Percentiles rank a stretch among this genome's conserved stretches.
Evolutionary conservation across 129 eudicot species (phyloP).

Genomic region (Saussurea involucrata): DNA sequence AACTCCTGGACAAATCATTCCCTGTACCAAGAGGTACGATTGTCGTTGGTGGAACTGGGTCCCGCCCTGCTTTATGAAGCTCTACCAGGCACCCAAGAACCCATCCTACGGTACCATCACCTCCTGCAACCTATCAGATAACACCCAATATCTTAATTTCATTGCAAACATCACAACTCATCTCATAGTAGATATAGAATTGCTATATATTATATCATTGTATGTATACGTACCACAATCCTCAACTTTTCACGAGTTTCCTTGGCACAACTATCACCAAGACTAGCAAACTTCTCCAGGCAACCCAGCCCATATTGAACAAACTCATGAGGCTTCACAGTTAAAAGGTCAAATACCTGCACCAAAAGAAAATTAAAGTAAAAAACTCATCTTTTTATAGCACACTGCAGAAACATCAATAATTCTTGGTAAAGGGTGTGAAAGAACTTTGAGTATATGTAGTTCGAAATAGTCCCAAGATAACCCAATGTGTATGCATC

Average conservation of each 20-base stretch:
- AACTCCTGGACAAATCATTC: constrained; percentile 91
- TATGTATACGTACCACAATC: constrained; percentile 62
- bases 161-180: not conserved
- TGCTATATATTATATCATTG: not conserved
- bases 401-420: not conserved
- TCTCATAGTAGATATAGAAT: not conserved
- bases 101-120: constrained; percentile 99
- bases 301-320: constrained; percentile 79
- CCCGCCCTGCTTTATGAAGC: constrained; percentile 66
- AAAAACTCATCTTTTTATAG: not conserved
- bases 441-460: not conserved
- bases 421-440: not conserved
- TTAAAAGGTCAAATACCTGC: constrained; percentile 76
- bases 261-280: constrained; percentile 82
- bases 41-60: constrained; percentile 87
- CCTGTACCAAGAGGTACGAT: constrained; percentile 98
- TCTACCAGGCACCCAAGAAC: constrained; percentile 91
- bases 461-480: too few relatives aligned
- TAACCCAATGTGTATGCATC: not conserved
- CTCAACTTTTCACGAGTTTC: constrained; percentile 73
- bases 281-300: constrained; percentile 74
- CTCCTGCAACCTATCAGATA: constrained; percentile 89
- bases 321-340: constrained; percentile 82
- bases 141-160: constrained; percentile 3
- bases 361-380: not conserved